phyloP scores from a whole-genome alignment of 176 grass and related monocot genomes.

The Oryza coarctata region DNA sequence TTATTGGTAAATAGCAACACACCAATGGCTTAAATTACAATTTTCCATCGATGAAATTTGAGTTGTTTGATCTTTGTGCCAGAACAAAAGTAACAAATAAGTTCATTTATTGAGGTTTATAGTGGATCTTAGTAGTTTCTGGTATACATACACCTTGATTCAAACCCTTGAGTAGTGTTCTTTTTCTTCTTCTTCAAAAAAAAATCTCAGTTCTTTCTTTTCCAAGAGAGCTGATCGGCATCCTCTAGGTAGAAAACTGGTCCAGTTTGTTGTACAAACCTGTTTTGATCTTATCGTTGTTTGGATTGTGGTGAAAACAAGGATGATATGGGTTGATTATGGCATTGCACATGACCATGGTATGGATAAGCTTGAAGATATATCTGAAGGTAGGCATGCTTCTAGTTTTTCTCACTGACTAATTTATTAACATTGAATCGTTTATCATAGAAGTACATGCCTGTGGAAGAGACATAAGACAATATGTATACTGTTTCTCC shows the following conservation, averaged over 20 bases:
- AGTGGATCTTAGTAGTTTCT: background rate
- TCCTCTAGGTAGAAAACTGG: background rate
- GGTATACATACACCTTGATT: background rate
- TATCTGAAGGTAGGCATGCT: background rate
- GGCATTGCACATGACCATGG: background rate
- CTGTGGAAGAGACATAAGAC: background rate
- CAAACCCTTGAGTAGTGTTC: background rate
- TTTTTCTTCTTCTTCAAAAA: background rate
- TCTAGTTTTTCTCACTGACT: background rate
- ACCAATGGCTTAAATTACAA: background rate
- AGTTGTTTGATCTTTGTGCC: background rate
- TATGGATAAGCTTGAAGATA: background rate
- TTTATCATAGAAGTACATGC: background rate
- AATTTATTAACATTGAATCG: background rate
- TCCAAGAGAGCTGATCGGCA: background rate
- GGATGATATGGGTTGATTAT: background rate
- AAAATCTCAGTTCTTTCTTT: background rate
- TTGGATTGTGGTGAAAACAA: background rate
- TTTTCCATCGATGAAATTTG: constrained; percentile 5
- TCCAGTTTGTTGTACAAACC: background rate
- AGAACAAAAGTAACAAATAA: background rate
- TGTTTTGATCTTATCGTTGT: background rate
- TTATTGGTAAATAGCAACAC: background rate
- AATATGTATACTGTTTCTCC: background rate
- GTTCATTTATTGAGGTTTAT: background rate